Evolutionary conservation across 176 grass and related monocot species (phyloP).

Genomic region (Paspalum notatum): DNA sequence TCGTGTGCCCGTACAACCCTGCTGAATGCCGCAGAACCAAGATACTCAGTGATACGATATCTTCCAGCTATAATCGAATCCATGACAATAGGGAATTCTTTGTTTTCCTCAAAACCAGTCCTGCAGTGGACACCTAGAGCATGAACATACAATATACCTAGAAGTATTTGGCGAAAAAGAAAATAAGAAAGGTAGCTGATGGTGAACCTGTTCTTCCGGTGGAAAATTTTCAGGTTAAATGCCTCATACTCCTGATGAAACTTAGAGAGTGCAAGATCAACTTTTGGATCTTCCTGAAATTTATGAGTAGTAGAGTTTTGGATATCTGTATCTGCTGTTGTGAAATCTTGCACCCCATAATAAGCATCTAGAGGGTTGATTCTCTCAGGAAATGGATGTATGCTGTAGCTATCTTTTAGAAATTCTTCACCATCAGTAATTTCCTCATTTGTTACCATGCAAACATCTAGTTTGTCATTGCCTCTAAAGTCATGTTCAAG

Average conservation of each 20-base stretch:
- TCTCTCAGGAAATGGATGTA: conserved; percentile 55
- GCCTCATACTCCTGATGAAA: conserved; percentile 76
- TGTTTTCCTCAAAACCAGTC: conserved; percentile 99
- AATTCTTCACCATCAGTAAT: conserved; percentile 51
- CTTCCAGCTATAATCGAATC: conserved; percentile 88
- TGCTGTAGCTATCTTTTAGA: conserved; percentile 58
- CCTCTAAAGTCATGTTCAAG: conserved; percentile 35
- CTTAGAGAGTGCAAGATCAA: conserved; percentile 60
- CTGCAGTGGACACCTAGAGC: conserved; percentile 59
- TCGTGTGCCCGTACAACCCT: conserved; percentile 87
- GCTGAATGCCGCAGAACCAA: conserved; percentile 97
- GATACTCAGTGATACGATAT: conserved; percentile 86
- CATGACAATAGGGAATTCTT: conserved; percentile 91
- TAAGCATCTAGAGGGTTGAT: conserved; percentile 54
- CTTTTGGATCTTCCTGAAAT: conserved; percentile 53
- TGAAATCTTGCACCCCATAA: conserved; percentile 54
- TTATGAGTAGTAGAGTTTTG: conserved; percentile 36
- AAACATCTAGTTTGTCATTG: conserved; percentile 25
- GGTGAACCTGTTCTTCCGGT: conserved; percentile 75
- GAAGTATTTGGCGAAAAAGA: conserved; percentile 31
- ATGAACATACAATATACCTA: conserved; percentile 55
- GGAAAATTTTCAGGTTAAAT: conserved; percentile 91
- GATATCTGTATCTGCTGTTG: conserved; percentile 23
- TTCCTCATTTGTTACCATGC: conserved; percentile 39
- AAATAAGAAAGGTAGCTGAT: conserved; percentile 34